Evolutionary conservation across 768 basidiomycete species (phyloP), one percentile per base, ranked within the genome.

Genomic region (Dioszegia crocea): DNA sequence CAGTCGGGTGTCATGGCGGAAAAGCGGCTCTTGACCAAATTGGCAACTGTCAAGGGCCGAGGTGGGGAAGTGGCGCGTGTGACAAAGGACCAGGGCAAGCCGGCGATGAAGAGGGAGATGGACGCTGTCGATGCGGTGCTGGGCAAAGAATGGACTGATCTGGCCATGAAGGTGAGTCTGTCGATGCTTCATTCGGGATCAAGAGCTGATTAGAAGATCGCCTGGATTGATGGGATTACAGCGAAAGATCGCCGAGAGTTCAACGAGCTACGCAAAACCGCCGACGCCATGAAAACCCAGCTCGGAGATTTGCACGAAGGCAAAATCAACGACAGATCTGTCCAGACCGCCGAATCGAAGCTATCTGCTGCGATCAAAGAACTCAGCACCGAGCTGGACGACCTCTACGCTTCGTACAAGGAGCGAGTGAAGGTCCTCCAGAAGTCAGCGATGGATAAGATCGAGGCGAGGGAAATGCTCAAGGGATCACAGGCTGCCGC

Each of bases 351-450:
- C 30, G 41, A 36, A n/a, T 46, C 61, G 43, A 58, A 61, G 27
- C 29, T 65, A 19, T 40, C 51, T 12, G 46, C 50, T 30, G 61
- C 66, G 11, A 47, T 67, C 50, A 55, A 53, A 33, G 61, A 61
- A 17, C 58, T 73, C 26, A 61, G 57, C 30, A 64, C 62, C 39
- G 72, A 71, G 26, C 51, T 74, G 36, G 64, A 73, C 46, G 68
- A 74, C 41, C 57, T 61, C 2, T 64, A 64, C 33, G 70, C 61
- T 41, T 67, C 62, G 10, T 76, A 68, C 69, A 51, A 49, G 38
- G 64, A 59, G n/a, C 57, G 65, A 46, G 51, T 73, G 9, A 61
- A 56, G 12, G 64, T 64, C 31, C 44, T 71, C 43, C 65, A 62
- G 38, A 61, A 62, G 26, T 61, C 67, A 17, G 75, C 73, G 6